Evolutionary conservation across 2,329 filamentous ascomycete genomes (phyloP).

Genomic region (Pestalotiopsis fici): DNA sequence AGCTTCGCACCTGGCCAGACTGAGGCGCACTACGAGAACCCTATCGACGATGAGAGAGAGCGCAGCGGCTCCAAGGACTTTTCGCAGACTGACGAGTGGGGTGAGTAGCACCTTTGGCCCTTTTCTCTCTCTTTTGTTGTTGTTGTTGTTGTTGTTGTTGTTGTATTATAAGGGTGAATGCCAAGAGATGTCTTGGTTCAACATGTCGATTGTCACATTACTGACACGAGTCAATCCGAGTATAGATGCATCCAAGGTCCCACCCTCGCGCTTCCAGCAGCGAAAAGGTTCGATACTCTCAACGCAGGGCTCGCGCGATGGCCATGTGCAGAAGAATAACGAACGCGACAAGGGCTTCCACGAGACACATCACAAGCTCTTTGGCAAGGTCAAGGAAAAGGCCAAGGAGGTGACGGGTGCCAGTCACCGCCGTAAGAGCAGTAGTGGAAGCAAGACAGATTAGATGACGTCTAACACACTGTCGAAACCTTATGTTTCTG

Average conservation of each 20-base stretch:
- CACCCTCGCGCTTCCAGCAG: conserved; percentile 69
- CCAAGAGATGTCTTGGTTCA: no score
- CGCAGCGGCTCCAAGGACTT: conserved; percentile 29
- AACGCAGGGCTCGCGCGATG: conserved; percentile 65
- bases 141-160: no score
- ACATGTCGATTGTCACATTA: background rate
- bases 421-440: conserved; percentile 8
- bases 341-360: conserved; percentile 56
- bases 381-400: conserved; percentile 43
- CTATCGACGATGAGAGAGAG: conserved; percentile 26
- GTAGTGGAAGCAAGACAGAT: conserved; percentile 11
- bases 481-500: background rate
- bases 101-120: conserved; percentile 32
- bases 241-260: conserved; percentile 66
- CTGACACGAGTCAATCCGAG: background rate
- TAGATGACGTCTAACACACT: background rate
- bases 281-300: conserved; percentile 70
- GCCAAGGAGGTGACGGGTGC: conserved; percentile 11
- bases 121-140: no score
- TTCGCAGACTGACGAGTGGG: conserved; percentile 46
- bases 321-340: conserved; percentile 61
- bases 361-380: conserved; percentile 55
- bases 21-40: background rate
- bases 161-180: no score
- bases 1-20: conserved; percentile 11